phyloP scores from a whole-genome alignment of 305 asterid species.

The Andrographis paniculata region DNA sequence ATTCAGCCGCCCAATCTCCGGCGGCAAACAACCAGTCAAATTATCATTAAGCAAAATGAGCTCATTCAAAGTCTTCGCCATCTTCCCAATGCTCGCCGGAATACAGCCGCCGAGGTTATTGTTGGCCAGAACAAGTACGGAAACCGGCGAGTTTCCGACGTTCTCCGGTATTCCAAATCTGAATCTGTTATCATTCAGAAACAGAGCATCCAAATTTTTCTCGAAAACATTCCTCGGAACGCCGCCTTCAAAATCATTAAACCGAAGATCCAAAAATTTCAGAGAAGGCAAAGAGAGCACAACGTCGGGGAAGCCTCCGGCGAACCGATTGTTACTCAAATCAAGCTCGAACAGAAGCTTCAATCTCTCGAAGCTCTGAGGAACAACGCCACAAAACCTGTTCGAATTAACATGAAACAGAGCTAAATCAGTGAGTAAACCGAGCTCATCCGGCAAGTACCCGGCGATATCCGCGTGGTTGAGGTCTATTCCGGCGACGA shows the following conservation, averaged over 20 bases:
- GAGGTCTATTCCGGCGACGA: background rate
- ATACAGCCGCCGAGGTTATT: slow-evolving; percentile 1
- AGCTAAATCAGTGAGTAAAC: background rate
- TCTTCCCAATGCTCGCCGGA: background rate
- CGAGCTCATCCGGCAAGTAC: slow-evolving; percentile 4
- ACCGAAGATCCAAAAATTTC: slow-evolving; percentile 4
- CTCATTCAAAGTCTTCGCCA: slow-evolving; percentile 3
- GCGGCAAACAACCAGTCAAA: background rate
- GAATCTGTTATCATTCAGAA: slow-evolving; percentile 1
- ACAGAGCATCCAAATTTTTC: background rate
- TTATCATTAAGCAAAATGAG: slow-evolving; percentile 1
- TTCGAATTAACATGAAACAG: background rate
- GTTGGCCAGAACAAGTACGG: background rate
- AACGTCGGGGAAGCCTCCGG: background rate
- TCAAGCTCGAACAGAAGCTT: slow-evolving; percentile 1
- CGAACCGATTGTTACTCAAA: slow-evolving; percentile 1
- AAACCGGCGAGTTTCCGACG: slow-evolving; percentile 3
- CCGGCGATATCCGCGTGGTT: slow-evolving; percentile 1
- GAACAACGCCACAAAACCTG: slow-evolving; percentile 1
- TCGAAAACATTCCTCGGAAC: background rate
- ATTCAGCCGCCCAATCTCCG: background rate
- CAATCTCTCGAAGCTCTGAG: background rate
- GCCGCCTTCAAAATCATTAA: slow-evolving; percentile 2
- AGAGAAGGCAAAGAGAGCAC: slow-evolving; percentile 1
- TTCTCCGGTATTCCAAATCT: background rate